A percentile compares a stretch with the other conserved stretches of the same genome.
Conservation (phyloP, 2,329 filamentous ascomycete species). For the Apiospora aurea region DNA sequence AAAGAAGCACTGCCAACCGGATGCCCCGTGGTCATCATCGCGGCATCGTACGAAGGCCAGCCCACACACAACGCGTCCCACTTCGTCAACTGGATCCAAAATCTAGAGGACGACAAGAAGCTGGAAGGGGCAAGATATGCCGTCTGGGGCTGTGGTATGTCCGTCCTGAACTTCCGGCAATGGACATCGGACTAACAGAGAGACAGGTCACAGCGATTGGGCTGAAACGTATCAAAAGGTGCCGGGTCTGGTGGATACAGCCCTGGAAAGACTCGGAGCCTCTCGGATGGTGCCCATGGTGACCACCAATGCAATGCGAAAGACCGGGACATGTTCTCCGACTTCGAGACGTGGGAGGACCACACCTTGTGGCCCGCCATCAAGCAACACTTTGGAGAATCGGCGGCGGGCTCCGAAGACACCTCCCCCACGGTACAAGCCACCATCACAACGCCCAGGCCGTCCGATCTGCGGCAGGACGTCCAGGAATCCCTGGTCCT, state of each 20-base stretch:
- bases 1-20: slow-evolving; percentile 65
- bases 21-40: slow-evolving; percentile 70
- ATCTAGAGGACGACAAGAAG: slow-evolving; percentile 54
- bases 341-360: slow-evolving; percentile 45
- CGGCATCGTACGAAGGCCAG: slow-evolving; percentile 75
- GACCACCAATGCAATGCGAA: slow-evolving; percentile 61
- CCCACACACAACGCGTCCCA: slow-evolving; percentile 75
- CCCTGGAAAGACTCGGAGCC: slow-evolving; percentile 55
- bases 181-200: slow-evolving; percentile 38
- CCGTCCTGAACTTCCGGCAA: slow-evolving; percentile 37
- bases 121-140: slow-evolving; percentile 67
- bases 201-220: slow-evolving; percentile 48
- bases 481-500: slow-evolving; percentile 67
- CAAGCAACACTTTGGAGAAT: slow-evolving; percentile 41
- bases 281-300: slow-evolving; percentile 55
- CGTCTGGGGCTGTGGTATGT: slow-evolving; percentile 71
- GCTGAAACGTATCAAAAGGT: slow-evolving; percentile 62
- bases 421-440: slow-evolving; percentile 48
- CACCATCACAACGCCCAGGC: slow-evolving; percentile 60
- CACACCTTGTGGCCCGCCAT: slow-evolving; percentile 57
- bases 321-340: slow-evolving; percentile 61
- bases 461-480: slow-evolving; percentile 67
- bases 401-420: slow-evolving; percentile 32
- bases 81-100: slow-evolving; percentile 73
- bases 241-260: slow-evolving; percentile 59